Conservation (phyloP, 352 stramenopile species). For the Pythium dissimile region DNA sequence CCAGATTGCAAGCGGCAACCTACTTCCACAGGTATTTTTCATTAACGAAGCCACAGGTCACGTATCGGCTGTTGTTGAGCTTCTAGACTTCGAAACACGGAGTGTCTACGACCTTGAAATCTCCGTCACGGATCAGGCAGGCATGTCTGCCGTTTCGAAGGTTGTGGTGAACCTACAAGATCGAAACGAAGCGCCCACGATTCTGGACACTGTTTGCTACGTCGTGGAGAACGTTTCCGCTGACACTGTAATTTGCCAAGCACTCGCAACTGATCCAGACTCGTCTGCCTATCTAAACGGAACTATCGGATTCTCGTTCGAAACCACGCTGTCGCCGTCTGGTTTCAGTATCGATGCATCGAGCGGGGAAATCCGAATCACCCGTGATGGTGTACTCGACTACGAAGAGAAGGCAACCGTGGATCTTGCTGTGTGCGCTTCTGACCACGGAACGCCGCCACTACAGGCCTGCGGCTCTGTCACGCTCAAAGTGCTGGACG, state of each 20-base stretch:
- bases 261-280: slow-evolving; percentile 19
- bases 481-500: slow-evolving; percentile 21
- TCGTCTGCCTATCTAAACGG: slow-evolving; percentile 3
- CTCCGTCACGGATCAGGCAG: slow-evolving; percentile 7
- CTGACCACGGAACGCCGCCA: slow-evolving; percentile 15
- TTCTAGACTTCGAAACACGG: slow-evolving; percentile 24
- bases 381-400: slow-evolving; percentile 3
- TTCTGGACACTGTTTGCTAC: slow-evolving; percentile 17
- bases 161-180: slow-evolving; percentile 18
- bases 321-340: neutral
- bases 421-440: slow-evolving; percentile 3
- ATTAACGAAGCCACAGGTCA: slow-evolving; percentile 16
- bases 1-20: slow-evolving; percentile 15
- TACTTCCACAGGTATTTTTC: slow-evolving; percentile 7
- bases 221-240: slow-evolving; percentile 4
- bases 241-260: slow-evolving; percentile 12
- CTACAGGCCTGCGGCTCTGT: slow-evolving; percentile 14
- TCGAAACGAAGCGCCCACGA: slow-evolving; percentile 18
- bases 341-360: slow-evolving; percentile 20
- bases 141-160: neutral
- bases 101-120: slow-evolving; percentile 14
- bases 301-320: slow-evolving; percentile 1
- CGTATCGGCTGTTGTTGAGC: slow-evolving; percentile 2
- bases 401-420: slow-evolving; percentile 3
- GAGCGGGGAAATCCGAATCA: slow-evolving; percentile 11